Percentiles rank a stretch among this genome's conserved stretches.
Conservation (phyloP, 148 eudicot genomes). For the Amaranthus palmeri region DNA sequence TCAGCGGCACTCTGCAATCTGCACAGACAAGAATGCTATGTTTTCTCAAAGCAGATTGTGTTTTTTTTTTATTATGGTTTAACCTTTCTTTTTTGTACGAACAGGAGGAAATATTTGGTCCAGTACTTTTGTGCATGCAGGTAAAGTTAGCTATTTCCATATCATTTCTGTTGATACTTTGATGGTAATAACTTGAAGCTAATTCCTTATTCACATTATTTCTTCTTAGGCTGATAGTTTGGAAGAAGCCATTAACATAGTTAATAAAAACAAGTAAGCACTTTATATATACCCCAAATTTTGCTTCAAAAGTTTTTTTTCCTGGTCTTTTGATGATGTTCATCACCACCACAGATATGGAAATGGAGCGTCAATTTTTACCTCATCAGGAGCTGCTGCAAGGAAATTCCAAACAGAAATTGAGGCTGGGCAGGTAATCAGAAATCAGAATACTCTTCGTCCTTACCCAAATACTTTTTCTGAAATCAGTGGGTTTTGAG, state of each 20-base stretch:
- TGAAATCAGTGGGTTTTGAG: not conserved
- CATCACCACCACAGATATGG: constrained; percentile 58
- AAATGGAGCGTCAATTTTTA: constrained; percentile 91
- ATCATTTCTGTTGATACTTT: constrained; percentile 6
- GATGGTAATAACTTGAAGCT: not conserved
- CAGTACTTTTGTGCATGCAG: constrained; percentile 96
- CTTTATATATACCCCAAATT: not conserved
- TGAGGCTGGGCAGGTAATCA: constrained; percentile 90
- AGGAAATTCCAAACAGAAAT: constrained; percentile 94
- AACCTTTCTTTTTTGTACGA: constrained; percentile 10
- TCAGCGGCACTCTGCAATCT: not conserved
- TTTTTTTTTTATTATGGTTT: not conserved
- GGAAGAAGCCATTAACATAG: constrained; percentile 82
- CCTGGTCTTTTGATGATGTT: not conserved
- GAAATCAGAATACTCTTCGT: not conserved
- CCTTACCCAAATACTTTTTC: not conserved
- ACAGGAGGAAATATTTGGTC: constrained; percentile 99
- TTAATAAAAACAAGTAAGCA: constrained; percentile 76
- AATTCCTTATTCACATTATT: not conserved
- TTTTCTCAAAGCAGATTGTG: not conserved
- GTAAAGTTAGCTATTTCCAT: constrained; percentile 30
- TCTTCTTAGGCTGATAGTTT: constrained; percentile 76
- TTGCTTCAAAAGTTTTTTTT: not conserved
- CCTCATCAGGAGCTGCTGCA: constrained; percentile 89
- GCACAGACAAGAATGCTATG: not conserved